These are phyloP conservation scores for Ceratocystiopsis sp. DNA, from an alignment of 2,329 filamentous ascomycete species.

Conservation along the genomic window DNA sequence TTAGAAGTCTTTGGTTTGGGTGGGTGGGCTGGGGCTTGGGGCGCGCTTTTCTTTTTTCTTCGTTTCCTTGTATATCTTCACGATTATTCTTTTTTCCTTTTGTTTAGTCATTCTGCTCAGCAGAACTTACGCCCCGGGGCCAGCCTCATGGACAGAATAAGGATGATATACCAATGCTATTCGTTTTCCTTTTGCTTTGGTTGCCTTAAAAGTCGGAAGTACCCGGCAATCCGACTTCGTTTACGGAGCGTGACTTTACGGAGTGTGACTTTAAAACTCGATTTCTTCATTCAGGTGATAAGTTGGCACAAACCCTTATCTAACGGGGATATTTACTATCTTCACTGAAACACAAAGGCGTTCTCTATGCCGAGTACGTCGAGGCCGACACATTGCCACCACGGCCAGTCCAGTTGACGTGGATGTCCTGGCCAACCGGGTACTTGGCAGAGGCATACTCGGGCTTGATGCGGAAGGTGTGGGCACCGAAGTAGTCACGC, in stretches of 20 bases:
- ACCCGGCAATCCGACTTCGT: no score
- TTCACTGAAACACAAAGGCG: neutral
- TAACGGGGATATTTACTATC: no score
- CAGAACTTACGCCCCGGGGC: no score
- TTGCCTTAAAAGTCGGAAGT: no score
- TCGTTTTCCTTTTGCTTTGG: no score
- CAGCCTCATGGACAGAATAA: no score
- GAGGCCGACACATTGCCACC: slow-evolving; percentile 95
- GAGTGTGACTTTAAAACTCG: no score
- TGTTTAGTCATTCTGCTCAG: neutral
- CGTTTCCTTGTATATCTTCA: neutral
- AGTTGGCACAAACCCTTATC: no score
- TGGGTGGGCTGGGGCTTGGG: no score
- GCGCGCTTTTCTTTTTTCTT: neutral
- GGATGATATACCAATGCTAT: no score
- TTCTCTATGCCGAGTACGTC: slow-evolving; percentile 76
- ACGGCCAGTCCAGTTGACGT: slow-evolving; percentile 99
- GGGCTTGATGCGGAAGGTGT: slow-evolving; percentile 81
- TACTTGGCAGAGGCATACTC: slow-evolving; percentile 63
- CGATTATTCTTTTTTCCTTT: neutral
- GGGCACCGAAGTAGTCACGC: slow-evolving; percentile 97
- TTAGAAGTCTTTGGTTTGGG: neutral
- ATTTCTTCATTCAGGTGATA: no score
- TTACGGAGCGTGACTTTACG: no score
- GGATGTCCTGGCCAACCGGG: slow-evolving; percentile 71